These are phyloP conservation scores for Plenodomus lindquistii DNA, from an alignment of 2,329 filamentous ascomycete genomes.

Conservation along the genomic window DNA sequence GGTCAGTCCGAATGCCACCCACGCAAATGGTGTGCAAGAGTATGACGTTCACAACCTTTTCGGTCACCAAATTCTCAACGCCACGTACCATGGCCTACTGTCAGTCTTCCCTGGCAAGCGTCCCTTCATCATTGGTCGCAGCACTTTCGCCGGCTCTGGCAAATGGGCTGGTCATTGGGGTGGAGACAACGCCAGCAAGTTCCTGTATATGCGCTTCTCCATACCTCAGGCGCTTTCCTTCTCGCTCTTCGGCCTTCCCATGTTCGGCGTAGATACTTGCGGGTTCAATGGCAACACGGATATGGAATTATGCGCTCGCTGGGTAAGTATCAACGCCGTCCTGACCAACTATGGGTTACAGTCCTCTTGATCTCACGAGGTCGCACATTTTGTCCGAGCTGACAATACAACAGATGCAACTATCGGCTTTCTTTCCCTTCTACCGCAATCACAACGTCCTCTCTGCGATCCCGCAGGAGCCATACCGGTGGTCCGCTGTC, in stretches of 20 bases:
- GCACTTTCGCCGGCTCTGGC: conserved; percentile 77
- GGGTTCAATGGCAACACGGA: conserved; percentile 71
- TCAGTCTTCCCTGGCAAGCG: conserved; percentile 68
- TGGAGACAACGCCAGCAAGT: conserved; percentile 70
- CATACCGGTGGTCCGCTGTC: conserved; percentile 70
- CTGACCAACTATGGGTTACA: conserved; percentile 74
- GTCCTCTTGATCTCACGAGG: no score
- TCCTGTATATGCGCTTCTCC: conserved; percentile 74
- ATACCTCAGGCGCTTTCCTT: conserved; percentile 80
- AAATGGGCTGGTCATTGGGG: conserved; percentile 82
- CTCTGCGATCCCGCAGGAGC: conserved; percentile 67
- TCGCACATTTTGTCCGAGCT: no score
- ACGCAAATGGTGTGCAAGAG: conserved; percentile 71
- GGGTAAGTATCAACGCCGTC: conserved; percentile 75
- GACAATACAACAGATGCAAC: conserved; percentile 63
- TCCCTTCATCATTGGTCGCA: conserved; percentile 82
- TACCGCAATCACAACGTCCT: conserved; percentile 76
- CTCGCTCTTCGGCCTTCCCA: conserved; percentile 73
- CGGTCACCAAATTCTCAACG: conserved; percentile 70
- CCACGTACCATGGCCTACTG: conserved; percentile 73
- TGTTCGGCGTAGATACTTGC: conserved; percentile 68
- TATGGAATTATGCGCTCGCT: conserved; percentile 72
- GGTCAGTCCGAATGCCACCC: conserved; percentile 76
- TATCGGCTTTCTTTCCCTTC: conserved; percentile 76
- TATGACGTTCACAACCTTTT: conserved; percentile 85